These are phyloP conservation scores for Auriscalpium vulgare DNA, from an alignment of 768 basidiomycete genomes.

Conservation along the genomic window DNA sequence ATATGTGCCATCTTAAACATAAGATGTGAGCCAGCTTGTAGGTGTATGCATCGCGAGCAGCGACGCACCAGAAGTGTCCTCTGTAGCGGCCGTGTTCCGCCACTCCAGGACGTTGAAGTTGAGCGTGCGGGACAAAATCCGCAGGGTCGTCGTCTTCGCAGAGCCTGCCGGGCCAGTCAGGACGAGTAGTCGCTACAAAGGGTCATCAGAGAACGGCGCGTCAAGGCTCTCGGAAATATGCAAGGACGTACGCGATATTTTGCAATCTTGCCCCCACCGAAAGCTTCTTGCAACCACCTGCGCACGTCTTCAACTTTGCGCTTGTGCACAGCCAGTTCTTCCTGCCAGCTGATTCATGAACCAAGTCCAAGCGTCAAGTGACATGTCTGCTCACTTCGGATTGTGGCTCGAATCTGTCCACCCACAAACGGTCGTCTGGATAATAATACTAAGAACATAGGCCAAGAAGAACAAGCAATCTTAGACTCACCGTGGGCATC, in stretches of 20 bases:
- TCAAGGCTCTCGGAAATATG: neutral
- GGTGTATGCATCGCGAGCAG: neutral
- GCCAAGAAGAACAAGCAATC: neutral
- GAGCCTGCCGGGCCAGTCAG: conserved; percentile 86
- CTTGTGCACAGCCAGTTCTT: conserved; percentile 71
- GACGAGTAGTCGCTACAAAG: conserved; percentile 64
- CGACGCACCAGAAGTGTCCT: conserved; percentile 11
- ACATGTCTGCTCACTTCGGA: conserved; percentile 17
- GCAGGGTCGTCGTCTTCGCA: conserved; percentile 83
- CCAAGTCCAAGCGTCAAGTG: neutral
- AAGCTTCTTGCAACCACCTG: conserved; percentile 66
- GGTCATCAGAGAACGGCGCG: neutral
- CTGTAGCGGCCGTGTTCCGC: conserved; percentile 60
- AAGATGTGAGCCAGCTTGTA: conserved; percentile 1
- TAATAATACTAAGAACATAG: neutral
- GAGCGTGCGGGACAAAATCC: conserved; percentile 66
- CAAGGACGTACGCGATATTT: conserved; percentile 62
- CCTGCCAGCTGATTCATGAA: conserved; percentile 28
- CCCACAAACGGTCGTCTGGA: conserved; percentile 23
- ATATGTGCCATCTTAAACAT: neutral
- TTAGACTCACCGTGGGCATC: neutral
- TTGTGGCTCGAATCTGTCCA: conserved; percentile 25
- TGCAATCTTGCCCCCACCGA: conserved; percentile 56
- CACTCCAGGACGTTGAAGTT: conserved; percentile 82
- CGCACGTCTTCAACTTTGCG: conserved; percentile 74